Evolutionary conservation across 2,329 filamentous ascomycete genomes (phyloP).

Genomic region (Fusarium kyushuense): DNA sequence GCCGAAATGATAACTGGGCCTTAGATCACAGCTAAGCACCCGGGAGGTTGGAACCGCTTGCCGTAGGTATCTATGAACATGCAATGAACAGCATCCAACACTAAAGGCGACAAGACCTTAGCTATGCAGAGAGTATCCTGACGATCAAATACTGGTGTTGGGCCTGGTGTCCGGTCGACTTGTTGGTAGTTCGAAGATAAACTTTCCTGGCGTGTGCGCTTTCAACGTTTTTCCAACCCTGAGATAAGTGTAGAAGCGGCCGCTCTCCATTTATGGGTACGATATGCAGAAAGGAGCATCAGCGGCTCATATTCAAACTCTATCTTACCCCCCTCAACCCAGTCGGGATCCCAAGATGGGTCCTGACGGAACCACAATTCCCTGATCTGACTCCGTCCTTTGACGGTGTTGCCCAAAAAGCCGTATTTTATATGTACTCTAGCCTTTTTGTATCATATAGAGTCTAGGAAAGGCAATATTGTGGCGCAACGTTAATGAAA

Average conservation of each 20-base stretch:
- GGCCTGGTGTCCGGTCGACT: conserved; percentile 4
- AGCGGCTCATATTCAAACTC: conserved; percentile 32
- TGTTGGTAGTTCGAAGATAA: conserved; percentile 15
- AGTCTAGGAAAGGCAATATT: conserved; percentile 20
- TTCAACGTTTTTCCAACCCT: conserved; percentile 30
- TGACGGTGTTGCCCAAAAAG: conserved; percentile 11
- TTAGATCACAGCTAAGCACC: background rate
- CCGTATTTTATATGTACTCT: background rate
- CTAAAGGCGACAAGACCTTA: background rate
- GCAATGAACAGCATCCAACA: background rate
- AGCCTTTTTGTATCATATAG: background rate
- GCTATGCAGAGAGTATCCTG: background rate
- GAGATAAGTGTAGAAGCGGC: background rate
- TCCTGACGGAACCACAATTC: conserved; percentile 13
- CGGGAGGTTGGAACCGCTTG: background rate
- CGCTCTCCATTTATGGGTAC: conserved; percentile 9
- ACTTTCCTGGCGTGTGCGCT: conserved; percentile 30
- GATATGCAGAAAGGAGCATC: conserved; percentile 24
- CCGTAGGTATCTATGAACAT: conserved; percentile 19
- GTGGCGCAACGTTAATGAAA: conserved; percentile 38
- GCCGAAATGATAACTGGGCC: background rate
- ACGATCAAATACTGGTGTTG: background rate
- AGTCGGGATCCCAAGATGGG: conserved; percentile 9
- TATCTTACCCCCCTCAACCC: conserved; percentile 14
- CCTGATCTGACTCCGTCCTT: conserved; percentile 10